A percentile compares a stretch with the other conserved stretches of the same genome.
These are phyloP conservation scores for Saccharomyces hybrid DNA, from an alignment of 1,139 yeast species.

Conservation along the genomic window DNA sequence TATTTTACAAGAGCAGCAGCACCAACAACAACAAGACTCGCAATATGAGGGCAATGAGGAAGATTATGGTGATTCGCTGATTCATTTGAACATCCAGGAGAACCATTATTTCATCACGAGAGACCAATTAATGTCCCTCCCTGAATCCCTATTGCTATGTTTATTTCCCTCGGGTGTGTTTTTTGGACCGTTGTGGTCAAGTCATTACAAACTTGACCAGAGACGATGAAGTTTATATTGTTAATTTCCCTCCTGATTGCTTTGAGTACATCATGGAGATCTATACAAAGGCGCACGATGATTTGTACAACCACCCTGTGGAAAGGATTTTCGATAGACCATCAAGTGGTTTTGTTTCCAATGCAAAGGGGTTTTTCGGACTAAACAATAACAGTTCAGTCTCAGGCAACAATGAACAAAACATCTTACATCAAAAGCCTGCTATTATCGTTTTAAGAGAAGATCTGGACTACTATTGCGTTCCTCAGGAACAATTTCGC, in stretches of 20 bases:
- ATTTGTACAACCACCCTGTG: slow-evolving; percentile 27
- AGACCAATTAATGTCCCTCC: slow-evolving; percentile 83
- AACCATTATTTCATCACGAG: slow-evolving; percentile 63
- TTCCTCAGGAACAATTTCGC: slow-evolving; percentile 44
- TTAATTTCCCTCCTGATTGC: slow-evolving; percentile 76
- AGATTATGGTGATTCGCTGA: slow-evolving; percentile 52
- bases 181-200: slow-evolving; percentile 64
- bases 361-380: slow-evolving; percentile 35
- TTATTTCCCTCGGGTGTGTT: slow-evolving; percentile 86
- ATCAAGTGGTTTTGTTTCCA: slow-evolving; percentile 26
- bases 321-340: slow-evolving; percentile 23
- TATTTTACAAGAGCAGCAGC: background rate
- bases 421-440: slow-evolving; percentile 70
- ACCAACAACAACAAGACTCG: background rate
- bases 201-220: slow-evolving; percentile 72
- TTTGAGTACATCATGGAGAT: slow-evolving; percentile 72
- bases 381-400: slow-evolving; percentile 18
- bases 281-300: slow-evolving; percentile 34
- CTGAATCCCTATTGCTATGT: slow-evolving; percentile 82
- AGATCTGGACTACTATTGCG: slow-evolving; percentile 87
- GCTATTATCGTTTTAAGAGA: slow-evolving; percentile 89
- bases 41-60: slow-evolving; percentile 33
- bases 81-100: slow-evolving; percentile 68
- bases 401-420: slow-evolving; percentile 37
- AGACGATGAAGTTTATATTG: slow-evolving; percentile 63